These are phyloP conservation scores for Aspergillus hancockii DNA, from an alignment of 495 filamentous ascomycete species.

Conservation along the genomic window DNA sequence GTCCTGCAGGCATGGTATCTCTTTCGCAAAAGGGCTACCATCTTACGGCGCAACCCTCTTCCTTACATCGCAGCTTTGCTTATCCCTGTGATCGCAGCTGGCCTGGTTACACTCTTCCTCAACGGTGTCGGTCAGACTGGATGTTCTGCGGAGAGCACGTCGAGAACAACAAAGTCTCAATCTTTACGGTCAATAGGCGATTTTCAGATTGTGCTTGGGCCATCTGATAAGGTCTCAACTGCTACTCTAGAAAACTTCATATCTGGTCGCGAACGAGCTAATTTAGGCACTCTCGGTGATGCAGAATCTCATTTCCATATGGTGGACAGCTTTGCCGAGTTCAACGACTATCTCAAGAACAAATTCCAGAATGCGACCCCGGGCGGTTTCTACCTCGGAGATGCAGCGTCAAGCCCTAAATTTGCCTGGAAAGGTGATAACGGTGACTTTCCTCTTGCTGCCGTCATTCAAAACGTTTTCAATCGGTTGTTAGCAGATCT, in stretches of 20 bases:
- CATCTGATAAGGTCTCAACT: constrained; percentile 48
- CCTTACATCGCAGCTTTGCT: constrained; percentile 70
- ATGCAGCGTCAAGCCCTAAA: constrained; percentile 50
- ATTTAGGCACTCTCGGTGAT: constrained; percentile 10
- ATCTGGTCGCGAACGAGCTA: constrained; percentile 16
- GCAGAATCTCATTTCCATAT: constrained; percentile 45
- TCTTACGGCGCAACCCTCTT: constrained; percentile 73
- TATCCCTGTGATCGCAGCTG: constrained; percentile 74
- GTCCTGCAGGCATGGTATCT: constrained; percentile 68
- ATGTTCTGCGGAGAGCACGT: constrained; percentile 56
- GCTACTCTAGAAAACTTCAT: constrained; percentile 47
- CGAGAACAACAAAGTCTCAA: constrained; percentile 34
- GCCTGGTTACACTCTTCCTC: constrained; percentile 72
- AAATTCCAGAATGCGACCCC: constrained; percentile 69
- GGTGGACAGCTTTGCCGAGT: constrained; percentile 65
- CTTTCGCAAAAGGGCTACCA: constrained; percentile 74
- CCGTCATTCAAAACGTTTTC: constrained; percentile 72
- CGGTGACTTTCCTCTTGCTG: constrained; percentile 49
- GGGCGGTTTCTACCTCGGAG: constrained; percentile 73
- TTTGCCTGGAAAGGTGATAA: constrained; percentile 61
- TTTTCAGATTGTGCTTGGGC: constrained; percentile 63
- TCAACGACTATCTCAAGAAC: constrained; percentile 61
- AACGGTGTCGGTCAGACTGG: constrained; percentile 53
- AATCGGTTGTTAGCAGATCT: constrained; percentile 64
- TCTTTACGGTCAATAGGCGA: constrained; percentile 35